phyloP scores from a whole-genome alignment of 179 eudicot genomes.

The Kewa caespitosa region DNA sequence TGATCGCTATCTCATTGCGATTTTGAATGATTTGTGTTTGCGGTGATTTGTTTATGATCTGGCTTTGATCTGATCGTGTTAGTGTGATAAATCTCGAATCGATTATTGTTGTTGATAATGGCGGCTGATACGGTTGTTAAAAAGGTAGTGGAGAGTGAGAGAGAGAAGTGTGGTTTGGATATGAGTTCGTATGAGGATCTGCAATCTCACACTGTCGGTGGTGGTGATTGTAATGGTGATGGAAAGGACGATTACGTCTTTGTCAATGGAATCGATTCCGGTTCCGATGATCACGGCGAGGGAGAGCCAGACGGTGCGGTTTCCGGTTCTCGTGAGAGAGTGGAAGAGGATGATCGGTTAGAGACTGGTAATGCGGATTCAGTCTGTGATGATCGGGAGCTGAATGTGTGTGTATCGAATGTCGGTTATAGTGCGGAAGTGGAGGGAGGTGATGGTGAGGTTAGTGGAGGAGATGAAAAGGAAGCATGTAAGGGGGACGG shows the following conservation, averaged over 20 bases:
- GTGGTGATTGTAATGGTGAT: conserved; percentile 28
- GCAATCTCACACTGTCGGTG: conserved; percentile 30
- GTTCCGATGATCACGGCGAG: conserved; percentile 33
- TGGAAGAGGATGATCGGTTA: conserved; percentile 1
- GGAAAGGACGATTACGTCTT: conserved; percentile 52
- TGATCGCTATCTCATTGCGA: not conserved
- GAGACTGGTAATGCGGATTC: conserved; percentile 17
- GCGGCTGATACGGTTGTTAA: conserved; percentile 43
- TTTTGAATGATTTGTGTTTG: not conserved
- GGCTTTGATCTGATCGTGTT: conserved; percentile 32
- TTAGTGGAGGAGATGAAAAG: not conserved
- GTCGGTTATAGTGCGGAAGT: conserved; percentile 4
- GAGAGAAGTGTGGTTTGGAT: conserved; percentile 41
- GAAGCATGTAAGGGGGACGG: conserved; percentile 2
- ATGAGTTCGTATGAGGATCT: conserved; percentile 48
- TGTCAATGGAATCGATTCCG: conserved; percentile 36
- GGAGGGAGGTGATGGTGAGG: conserved; percentile 5
- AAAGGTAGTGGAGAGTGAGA: conserved; percentile 28
- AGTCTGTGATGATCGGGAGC: conserved; percentile 30
- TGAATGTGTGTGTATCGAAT: conserved; percentile 14
- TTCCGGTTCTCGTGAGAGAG: conserved; percentile 14
- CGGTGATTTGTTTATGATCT: not conserved
- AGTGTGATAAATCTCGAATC: not conserved
- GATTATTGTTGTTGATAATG: conserved; percentile 27
- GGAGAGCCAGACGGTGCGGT: not conserved